Conservation (phyloP, 306 rosid species). For the Prunus persica region DNA sequence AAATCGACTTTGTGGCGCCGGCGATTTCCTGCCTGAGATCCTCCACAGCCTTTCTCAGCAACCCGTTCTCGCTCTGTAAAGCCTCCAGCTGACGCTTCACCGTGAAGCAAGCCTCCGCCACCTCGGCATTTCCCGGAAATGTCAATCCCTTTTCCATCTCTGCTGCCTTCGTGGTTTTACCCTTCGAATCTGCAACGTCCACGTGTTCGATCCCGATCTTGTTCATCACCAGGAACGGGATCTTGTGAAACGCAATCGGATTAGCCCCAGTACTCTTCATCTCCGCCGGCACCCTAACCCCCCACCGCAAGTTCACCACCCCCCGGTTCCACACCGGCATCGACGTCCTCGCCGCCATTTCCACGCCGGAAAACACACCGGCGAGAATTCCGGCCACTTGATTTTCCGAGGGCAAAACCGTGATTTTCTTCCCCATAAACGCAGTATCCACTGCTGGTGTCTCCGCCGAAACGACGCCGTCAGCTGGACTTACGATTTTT, state of each 20-base stretch:
- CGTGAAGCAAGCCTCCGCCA: conserved; percentile 55
- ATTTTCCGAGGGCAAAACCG: conserved; percentile 21
- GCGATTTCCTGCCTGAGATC: conserved; percentile 67
- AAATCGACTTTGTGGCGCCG: not conserved
- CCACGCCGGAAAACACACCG: conserved; percentile 53
- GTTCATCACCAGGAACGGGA: conserved; percentile 82
- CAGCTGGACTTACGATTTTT: conserved; percentile 1
- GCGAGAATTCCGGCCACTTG: conserved; percentile 30
- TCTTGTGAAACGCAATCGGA: conserved; percentile 42
- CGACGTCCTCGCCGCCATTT: conserved; percentile 65
- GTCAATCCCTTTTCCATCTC: not conserved
- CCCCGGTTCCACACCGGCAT: conserved; percentile 54
- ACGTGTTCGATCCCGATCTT: conserved; percentile 85
- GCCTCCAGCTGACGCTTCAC: conserved; percentile 71
- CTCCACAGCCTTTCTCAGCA: conserved; percentile 67
- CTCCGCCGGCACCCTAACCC: conserved; percentile 72
- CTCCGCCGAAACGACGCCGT: conserved; percentile 29
- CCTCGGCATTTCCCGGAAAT: conserved; percentile 32
- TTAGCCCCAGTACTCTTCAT: conserved; percentile 17
- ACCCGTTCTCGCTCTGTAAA: conserved; percentile 60
- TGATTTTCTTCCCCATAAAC: conserved; percentile 36
- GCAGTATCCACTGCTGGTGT: conserved; percentile 30
- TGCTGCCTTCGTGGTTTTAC: not conserved
- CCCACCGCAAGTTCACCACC: conserved; percentile 75
- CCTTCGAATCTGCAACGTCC: conserved; percentile 42